Base-by-base conservation (phyloP, 179 eudicot species). In the Drosera spatulata region DNA sequence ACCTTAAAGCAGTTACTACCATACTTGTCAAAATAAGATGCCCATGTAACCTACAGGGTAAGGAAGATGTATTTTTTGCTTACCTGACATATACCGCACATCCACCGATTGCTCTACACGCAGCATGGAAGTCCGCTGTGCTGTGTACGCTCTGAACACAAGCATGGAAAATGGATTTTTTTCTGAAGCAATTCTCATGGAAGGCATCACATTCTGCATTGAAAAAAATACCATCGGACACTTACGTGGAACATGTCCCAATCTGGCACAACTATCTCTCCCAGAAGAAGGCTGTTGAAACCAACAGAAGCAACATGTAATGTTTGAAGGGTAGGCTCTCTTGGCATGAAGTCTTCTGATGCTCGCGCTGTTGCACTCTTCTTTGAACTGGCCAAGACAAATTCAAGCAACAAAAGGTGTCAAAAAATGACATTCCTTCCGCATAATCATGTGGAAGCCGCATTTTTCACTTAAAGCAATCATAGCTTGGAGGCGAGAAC, bases 241-340 rank as follows among this genome's bases (percentile, higher is more conserved):
- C 80, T 71, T 72, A 86, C 90, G n/a, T 86, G 88, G 67, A 88
- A 88, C 94, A 88, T 88, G 74, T 88, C 94, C 96, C 96, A 88
- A 69, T 88, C 96, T 48, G 94, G 96, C 59, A 86, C 87, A 63
- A 88, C 83, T 53, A 88, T 65, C 68, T 88, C 96, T 11, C 96
- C 96, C 12, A 88, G 73, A 33, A 88, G 77, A 60, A 88, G 76
- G 64, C 87, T 83, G 73, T 83, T 88, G 61, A 79, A 88, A 49
- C 90, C 79, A 45, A 86, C 88, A 2, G 96, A 59, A 2, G 90
- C 77, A 6, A 88, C 75, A 58, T 88, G 96, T 49, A 88, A 40
- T 9, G 94, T 81, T 79, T 88, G 96, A 14, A 75, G 71, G 2
- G 69, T 70, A 5, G 84, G 90, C 39, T 88, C 85, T 51, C 63